Base-by-base conservation (phyloP, 1,284 basidiomycete genomes). In the Wolfiporia cocos region DNA sequence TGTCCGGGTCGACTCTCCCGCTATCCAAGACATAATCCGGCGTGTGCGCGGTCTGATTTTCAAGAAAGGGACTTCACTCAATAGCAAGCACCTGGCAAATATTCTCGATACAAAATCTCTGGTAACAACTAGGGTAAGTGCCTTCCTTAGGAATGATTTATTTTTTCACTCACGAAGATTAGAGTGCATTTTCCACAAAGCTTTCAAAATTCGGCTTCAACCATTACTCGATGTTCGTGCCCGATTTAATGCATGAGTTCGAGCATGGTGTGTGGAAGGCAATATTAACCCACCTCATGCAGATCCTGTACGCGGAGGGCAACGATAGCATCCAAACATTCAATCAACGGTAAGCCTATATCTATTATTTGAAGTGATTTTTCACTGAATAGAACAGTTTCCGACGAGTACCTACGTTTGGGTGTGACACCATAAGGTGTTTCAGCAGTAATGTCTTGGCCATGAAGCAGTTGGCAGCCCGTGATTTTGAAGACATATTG, bases 191-290 rank as follows among this genome's bases (percentile, higher is more conserved):
- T 24, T 54, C 55, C 0, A 41, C 55, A 0, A 28, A 34, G 0
- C 52, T 69, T 9, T 33, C 41, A 0, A n/a, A 35, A 0, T 41
- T 58, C 6, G 58, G 54, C 1, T 43, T 57, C 4, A n/a, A n/a
- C n/a, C n/a, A n/a, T n/a, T 63, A 54, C 36, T 40, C 11, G 1
- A 50, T 64, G 39, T 50, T 69, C 1, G 52, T 59, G 0, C 50
- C 57, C 1, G 67, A 70, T 43, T 18, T 66, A 7, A 19, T 69
- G 43, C 66, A 69, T 42, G 61, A 68, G 41, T 50, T 63, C 26
- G 63, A 68, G 39, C 45, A 67, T 0, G 66, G 65, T 2, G 53
- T 62, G 0, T 69, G 66, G 64, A 68, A 52, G 37, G 44, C 43
- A 0, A 33, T 42, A 1, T 48, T 48, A 22, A 47, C 43, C 1